Percentiles rank a stretch among this genome's conserved stretches.
phyloP scores from a whole-genome alignment of 495 filamentous ascomycete genomes.

The Penicillium coprophilum region DNA sequence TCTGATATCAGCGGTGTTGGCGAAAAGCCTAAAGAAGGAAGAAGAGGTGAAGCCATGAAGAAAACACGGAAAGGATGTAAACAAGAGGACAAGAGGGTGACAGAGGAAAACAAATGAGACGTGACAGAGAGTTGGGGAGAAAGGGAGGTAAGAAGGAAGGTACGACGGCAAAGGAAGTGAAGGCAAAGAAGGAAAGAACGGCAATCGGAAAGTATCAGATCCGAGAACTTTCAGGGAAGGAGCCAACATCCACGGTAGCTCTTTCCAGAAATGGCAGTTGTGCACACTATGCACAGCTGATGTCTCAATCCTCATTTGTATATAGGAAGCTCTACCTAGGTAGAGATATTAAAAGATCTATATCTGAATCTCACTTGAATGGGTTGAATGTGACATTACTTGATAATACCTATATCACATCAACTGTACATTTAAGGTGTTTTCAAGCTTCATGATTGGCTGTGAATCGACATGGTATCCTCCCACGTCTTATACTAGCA shows the following conservation, averaged over 20 bases:
- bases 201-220: neutral
- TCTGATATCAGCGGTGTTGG: conserved; percentile 17
- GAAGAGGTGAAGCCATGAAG: conserved; percentile 13
- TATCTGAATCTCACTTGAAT: neutral
- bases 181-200: neutral
- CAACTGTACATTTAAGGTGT: neutral
- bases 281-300: no score
- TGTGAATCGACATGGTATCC: neutral
- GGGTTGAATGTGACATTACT: neutral
- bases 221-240: neutral
- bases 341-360: neutral
- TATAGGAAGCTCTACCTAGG: neutral
- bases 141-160: neutral
- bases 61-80: neutral
- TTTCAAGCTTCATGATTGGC: neutral
- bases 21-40: conserved; percentile 23
- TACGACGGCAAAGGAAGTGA: neutral
- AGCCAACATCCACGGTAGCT: neutral
- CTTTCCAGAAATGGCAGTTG: neutral
- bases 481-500: neutral
- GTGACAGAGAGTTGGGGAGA: neutral
- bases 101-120: conserved; percentile 2
- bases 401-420: neutral
- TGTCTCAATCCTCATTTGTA: neutral
- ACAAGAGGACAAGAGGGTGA: neutral